These are phyloP conservation scores for Fagopyrum tataricum DNA, from an alignment of 148 eudicot species.

Conservation along the genomic window DNA sequence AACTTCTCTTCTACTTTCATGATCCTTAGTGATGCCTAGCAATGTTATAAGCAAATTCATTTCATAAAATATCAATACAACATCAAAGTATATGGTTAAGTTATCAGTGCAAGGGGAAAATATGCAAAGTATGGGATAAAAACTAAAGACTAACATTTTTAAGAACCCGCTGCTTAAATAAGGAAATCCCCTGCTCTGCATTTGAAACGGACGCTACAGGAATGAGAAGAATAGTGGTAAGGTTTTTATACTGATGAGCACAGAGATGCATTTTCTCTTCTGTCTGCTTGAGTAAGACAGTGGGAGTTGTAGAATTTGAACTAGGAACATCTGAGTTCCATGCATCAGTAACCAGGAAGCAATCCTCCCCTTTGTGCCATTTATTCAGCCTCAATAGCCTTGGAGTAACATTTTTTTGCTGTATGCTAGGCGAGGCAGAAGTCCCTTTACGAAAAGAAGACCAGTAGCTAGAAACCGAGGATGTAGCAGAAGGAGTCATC, in stretches of 20 bases:
- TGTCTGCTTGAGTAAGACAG: constrained; percentile 64
- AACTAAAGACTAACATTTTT: constrained; percentile 59
- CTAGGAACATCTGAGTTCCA: constrained; percentile 46
- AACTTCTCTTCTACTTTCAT: constrained; percentile 83
- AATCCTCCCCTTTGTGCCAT: constrained; percentile 89
- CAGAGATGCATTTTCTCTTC: constrained; percentile 76
- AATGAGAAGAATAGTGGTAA: constrained; percentile 64
- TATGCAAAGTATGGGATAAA: constrained; percentile 3
- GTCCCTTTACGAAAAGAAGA: constrained; percentile 70
- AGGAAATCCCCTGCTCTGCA: constrained; percentile 62
- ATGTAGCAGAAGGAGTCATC: constrained; percentile 71
- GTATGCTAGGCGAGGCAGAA: constrained; percentile 33
- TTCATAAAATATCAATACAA: background rate
- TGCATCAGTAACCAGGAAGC: constrained; percentile 65
- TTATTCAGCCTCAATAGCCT: constrained; percentile 70
- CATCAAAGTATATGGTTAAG: too few relatives aligned
- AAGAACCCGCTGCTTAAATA: constrained; percentile 70
- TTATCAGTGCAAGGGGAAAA: too few relatives aligned
- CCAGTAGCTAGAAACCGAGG: constrained; percentile 68
- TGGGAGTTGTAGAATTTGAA: constrained; percentile 37
- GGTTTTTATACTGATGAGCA: constrained; percentile 74
- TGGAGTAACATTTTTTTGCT: constrained; percentile 33
- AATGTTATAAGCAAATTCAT: constrained; percentile 11
- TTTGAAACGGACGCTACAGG: constrained; percentile 55
- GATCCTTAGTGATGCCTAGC: constrained; percentile 73